Percentiles rank a stretch among this genome's conserved stretches.
These are phyloP conservation scores for Tulasnella sp. DNA, from an alignment of 768 basidiomycete genomes.

Conservation along the genomic window DNA sequence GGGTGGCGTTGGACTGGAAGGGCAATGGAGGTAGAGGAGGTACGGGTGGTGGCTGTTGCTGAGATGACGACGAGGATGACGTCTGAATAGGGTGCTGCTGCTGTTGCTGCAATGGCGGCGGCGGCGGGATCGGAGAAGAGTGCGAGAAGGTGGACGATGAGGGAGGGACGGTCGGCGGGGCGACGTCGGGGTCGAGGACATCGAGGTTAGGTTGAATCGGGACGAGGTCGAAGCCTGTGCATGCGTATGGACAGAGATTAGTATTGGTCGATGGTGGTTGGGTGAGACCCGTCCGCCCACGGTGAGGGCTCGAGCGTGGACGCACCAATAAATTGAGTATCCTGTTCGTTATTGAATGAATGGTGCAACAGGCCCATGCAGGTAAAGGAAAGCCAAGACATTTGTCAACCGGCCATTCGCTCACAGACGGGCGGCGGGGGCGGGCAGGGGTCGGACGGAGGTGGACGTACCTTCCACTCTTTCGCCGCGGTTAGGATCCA, in stretches of 20 bases:
- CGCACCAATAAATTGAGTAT: conserved; percentile 62
- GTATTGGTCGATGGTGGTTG: neutral
- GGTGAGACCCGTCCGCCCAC: neutral
- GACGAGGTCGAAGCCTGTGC: conserved; percentile 62
- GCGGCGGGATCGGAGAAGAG: neutral
- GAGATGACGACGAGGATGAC: neutral
- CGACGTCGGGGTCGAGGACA: conserved; percentile 47
- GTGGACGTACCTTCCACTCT: conserved; percentile 53
- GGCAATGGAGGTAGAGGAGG: neutral
- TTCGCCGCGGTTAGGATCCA: conserved; percentile 67
- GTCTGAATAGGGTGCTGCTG: neutral
- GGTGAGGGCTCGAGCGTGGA: conserved; percentile 6
- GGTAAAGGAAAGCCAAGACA: neutral
- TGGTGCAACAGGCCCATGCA: neutral
- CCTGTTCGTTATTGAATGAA: conserved; percentile 38
- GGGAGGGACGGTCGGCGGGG: neutral
- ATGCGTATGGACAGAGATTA: neutral
- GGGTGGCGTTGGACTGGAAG: neutral
- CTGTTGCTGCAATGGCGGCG: neutral
- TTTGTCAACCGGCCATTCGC: neutral
- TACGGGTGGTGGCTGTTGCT: neutral
- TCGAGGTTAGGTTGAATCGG: conserved; percentile 67
- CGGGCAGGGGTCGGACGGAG: conserved; percentile 13
- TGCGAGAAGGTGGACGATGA: neutral
- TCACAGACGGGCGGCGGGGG: neutral